phyloP scores from a whole-genome alignment of 2,329 filamentous ascomycete species.

The Diaporthe vaccinii region DNA sequence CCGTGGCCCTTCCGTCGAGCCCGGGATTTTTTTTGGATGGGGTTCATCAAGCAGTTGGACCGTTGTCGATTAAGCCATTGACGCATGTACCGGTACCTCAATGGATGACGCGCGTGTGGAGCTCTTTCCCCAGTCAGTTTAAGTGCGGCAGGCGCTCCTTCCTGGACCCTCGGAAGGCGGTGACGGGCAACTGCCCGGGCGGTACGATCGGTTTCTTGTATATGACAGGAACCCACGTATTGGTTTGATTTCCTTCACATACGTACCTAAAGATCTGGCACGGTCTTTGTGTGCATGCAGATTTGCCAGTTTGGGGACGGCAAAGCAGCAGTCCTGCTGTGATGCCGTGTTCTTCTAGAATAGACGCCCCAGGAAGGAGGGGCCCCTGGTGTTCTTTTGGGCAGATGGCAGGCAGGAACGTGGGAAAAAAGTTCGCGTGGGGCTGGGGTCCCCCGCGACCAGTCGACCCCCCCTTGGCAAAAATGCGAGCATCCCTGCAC shows the following conservation, averaged over 20 bases:
- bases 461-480: slow-evolving; percentile 26
- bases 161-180: background rate
- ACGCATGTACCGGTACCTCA: slow-evolving; percentile 12
- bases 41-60: slow-evolving; percentile 22
- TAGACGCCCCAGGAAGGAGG: background rate
- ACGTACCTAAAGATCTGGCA: background rate
- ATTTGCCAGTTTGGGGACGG: background rate
- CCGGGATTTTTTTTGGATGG: slow-evolving; percentile 33
- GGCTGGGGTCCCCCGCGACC: slow-evolving; percentile 19
- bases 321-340: background rate
- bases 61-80: slow-evolving; percentile 31
- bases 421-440: slow-evolving; percentile 28
- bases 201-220: background rate
- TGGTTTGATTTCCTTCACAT: no score
- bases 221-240: background rate
- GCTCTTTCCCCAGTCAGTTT: slow-evolving; percentile 27
- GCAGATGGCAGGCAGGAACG: slow-evolving; percentile 14
- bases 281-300: background rate
- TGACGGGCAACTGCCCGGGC: background rate
- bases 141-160: background rate
- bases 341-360: background rate
- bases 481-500: slow-evolving; percentile 32
- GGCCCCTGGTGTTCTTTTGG: slow-evolving; percentile 32
- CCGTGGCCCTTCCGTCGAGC: slow-evolving; percentile 19
- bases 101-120: slow-evolving; percentile 35